phyloP scores from a whole-genome alignment of 768 basidiomycete species.

The Boletus vinaceobasis region DNA sequence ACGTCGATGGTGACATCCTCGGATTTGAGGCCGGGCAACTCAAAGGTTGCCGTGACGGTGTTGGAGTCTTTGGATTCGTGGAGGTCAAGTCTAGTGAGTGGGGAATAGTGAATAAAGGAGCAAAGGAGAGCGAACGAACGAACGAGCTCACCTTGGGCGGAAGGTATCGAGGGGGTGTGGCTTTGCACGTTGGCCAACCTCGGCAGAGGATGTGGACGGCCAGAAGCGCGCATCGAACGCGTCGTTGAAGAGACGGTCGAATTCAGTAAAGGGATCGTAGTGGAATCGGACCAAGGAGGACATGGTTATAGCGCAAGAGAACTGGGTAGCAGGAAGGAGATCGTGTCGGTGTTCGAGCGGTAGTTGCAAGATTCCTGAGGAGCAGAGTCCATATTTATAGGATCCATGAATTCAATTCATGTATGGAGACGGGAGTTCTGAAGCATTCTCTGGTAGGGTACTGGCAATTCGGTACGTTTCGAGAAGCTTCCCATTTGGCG shows the following conservation, averaged over 20 bases:
- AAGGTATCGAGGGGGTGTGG: constrained; percentile 5
- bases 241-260: constrained; percentile 3
- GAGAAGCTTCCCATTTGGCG: too few species aligned
- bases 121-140: neutral
- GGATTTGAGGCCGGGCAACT: constrained; percentile 50
- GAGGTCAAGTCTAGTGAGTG: constrained; percentile 40
- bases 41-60: constrained; percentile 47
- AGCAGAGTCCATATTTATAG: too few species aligned
- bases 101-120: too few species aligned
- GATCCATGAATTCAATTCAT: too few species aligned
- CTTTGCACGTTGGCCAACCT: neutral
- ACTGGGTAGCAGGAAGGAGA: too few species aligned
- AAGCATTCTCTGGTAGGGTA: too few species aligned
- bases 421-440: too few species aligned
- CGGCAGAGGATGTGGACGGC: neutral
- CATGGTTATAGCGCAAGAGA: neutral
- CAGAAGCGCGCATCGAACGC: constrained; percentile 4
- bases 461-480: too few species aligned
- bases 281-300: constrained; percentile 1
- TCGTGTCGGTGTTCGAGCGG: too few species aligned
- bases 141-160: constrained; percentile 16
- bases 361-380: too few species aligned
- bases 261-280: neutral
- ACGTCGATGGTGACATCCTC: constrained; percentile 48
- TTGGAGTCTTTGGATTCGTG: constrained; percentile 36